A percentile compares a stretch with the other conserved stretches of the same genome.
Evolutionary conservation across 2,329 filamentous ascomycete genomes (phyloP).

Genomic region (Reticulascus tulasneorum): DNA sequence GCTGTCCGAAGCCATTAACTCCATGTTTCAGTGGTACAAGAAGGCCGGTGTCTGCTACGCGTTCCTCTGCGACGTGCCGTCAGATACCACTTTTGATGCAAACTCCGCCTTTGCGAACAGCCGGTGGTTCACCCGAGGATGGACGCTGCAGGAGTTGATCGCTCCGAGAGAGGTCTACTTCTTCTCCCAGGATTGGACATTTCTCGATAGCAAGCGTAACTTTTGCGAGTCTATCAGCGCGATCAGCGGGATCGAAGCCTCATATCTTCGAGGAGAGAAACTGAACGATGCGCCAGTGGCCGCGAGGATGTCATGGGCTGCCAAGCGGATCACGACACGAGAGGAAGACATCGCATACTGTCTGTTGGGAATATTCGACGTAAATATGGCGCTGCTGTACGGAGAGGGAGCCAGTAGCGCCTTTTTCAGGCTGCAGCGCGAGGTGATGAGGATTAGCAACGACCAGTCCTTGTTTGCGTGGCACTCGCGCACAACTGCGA

Average conservation of each 20-base stretch:
- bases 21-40: constrained; percentile 17
- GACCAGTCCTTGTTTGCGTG: neutral
- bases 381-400: neutral
- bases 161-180: constrained; percentile 19
- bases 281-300: neutral
- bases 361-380: neutral
- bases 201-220: neutral
- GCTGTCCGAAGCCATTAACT: constrained; percentile 16
- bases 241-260: neutral
- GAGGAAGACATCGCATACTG: neutral
- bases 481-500: too few species aligned
- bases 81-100: constrained; percentile 3
- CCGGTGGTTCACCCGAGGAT: constrained; percentile 12
- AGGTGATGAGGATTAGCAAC: neutral
- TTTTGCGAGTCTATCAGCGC: neutral
- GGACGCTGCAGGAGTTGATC: constrained; percentile 18
- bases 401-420: neutral
- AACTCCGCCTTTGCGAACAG: constrained; percentile 1
- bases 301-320: constrained; percentile 1
- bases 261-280: neutral
- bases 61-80: constrained; percentile 11
- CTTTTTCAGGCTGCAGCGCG: neutral
- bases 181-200: constrained; percentile 9
- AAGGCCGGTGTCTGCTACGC: constrained; percentile 14
- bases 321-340: neutral